These are phyloP conservation scores for Rhipidocladum racemiflorum DNA, from an alignment of 176 grass and related monocot genomes.

Conservation along the genomic window DNA sequence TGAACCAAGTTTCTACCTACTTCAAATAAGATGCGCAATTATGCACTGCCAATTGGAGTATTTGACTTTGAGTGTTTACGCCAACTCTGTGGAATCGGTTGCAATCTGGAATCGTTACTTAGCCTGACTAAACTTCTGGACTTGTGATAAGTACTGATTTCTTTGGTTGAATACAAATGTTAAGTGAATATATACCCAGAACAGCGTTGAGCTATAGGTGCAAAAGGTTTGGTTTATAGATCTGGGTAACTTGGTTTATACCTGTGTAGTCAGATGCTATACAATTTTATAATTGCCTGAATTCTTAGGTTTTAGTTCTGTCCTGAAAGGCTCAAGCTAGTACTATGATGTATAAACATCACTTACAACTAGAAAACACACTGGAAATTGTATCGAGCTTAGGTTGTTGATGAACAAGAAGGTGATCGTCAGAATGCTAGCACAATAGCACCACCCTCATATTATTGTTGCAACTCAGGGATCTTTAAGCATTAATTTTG, in stretches of 20 bases:
- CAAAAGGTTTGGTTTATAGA: neutral
- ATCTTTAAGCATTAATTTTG: neutral
- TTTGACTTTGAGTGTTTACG: neutral
- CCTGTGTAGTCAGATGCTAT: neutral
- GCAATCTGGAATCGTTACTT: neutral
- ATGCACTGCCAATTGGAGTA: neutral
- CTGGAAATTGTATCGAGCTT: neutral
- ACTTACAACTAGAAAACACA: neutral
- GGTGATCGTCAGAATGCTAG: neutral
- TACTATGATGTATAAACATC: neutral
- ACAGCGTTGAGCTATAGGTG: neutral
- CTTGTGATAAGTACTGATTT: neutral
- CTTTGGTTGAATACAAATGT: neutral
- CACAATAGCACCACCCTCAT: neutral
- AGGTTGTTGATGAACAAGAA: neutral
- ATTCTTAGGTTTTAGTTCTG: neutral
- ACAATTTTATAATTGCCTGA: neutral
- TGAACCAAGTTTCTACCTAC: neutral
- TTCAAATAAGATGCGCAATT: neutral
- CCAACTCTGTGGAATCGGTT: neutral
- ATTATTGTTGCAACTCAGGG: neutral
- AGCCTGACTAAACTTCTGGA: neutral
- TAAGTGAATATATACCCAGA: neutral
- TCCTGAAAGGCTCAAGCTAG: neutral
- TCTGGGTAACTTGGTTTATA: neutral